Base-by-base conservation (phyloP, 2,329 filamentous ascomycete species). In the Apiospora phragmitis region DNA sequence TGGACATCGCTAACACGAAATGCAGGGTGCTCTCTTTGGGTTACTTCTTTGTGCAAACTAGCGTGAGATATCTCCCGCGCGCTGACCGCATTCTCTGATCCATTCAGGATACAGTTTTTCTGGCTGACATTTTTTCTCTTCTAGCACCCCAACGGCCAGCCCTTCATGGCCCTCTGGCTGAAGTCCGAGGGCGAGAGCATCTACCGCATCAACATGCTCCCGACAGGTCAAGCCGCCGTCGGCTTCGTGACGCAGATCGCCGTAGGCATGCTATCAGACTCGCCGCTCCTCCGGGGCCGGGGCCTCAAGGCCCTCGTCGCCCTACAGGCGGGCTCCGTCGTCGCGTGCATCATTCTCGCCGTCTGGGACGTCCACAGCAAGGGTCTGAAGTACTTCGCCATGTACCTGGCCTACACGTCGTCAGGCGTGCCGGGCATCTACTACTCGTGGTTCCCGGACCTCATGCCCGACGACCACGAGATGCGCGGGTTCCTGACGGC, bases 381-480 rank as follows among this genome's bases (percentile, higher is more conserved):
- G 12, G 68, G 51, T 4, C 51, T 69, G 7, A 69, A 65, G 35
- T 69, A 72, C 21, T 71, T 73, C 21, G 65, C 67, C n/a, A 71
- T 71, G 21, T 73, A 72, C 45, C 67, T 72, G 12, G 71, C 72
- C 2, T 73, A 62, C 29, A 72, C 70, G 29, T 66, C 69, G 16
- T 72, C 72, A 8, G 73, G 73, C 26, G 72, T 73, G 6, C 70
- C 72, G 0, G 73, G 73, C 5, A 70, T 74, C 24, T 74, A 72
- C 26, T 74, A 73, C 26, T 72, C 73, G 43, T 68, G 77, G 78
- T 76, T 73, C 38, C 75, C 75, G 9, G 75, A 76, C 21, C 65
- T 76, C 38, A 77, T 78, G 70, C 74, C 72, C 11, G 72, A 73
- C 24, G 75, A 75, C 24, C 74, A 76, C 47, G 75, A 74, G 69